Conservation (phyloP, 2,329 filamentous ascomycete species). For the Trichoderma sp. region DNA sequence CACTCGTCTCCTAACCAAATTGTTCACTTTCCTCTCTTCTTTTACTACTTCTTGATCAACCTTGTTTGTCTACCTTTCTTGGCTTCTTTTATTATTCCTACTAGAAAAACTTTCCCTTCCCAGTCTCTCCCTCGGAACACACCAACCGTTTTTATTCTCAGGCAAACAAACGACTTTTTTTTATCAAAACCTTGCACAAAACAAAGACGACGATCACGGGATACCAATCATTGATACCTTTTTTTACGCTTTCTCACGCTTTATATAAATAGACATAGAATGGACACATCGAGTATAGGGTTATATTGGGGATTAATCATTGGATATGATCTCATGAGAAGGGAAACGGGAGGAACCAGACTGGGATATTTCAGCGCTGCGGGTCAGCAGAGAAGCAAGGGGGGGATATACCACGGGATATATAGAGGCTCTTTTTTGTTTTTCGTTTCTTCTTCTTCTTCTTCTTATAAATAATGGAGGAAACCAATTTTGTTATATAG, state of each 20-base stretch:
- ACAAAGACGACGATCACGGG: conserved; percentile 5
- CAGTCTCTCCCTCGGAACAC: conserved; percentile 15
- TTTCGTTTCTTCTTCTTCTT: neutral
- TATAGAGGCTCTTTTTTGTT: neutral
- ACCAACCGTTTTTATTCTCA: conserved; percentile 2
- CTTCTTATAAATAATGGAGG: neutral
- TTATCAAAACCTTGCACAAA: neutral
- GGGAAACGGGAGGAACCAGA: conserved; percentile 4
- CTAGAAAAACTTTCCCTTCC: conserved; percentile 8
- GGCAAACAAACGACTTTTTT: neutral
- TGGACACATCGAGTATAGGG: conserved; percentile 7
- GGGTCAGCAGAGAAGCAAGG: conserved; percentile 8
- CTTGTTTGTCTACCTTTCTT: neutral
- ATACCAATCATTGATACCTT: conserved; percentile 18
- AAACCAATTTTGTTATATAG: neutral
- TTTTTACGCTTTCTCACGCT: conserved; percentile 15
- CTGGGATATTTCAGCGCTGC: conserved; percentile 3
- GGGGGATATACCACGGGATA: conserved; percentile 18
- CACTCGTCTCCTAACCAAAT: conserved; percentile 3
- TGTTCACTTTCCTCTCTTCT: neutral
- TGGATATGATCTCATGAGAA: conserved; percentile 15
- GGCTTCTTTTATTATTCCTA: neutral
- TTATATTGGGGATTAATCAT: conserved; percentile 8
- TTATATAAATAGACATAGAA: conserved; percentile 19
- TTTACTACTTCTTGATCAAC: neutral